Conservation (phyloP, 73 alveolate genomes). For the Paramecium caudatum region DNA sequence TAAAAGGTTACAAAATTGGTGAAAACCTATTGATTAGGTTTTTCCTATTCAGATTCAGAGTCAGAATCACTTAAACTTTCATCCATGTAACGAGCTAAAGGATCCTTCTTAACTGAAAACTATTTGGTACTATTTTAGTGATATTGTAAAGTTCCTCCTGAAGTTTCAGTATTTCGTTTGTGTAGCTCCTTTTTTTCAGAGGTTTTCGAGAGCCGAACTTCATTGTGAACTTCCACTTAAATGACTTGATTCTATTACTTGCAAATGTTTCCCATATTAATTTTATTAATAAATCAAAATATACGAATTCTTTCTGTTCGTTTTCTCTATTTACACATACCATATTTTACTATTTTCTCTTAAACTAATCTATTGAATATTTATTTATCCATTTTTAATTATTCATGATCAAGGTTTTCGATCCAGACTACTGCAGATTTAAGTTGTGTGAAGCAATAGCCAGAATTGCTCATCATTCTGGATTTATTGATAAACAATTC, state of each 20-base stretch:
- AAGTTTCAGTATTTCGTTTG: constrained; percentile 61
- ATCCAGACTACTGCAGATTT: constrained; percentile 14
- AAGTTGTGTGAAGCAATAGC: constrained; percentile 2
- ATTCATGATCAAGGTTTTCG: not conserved
- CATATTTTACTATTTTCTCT: not conserved
- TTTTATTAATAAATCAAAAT: constrained; percentile 43
- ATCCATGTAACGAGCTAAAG: constrained; percentile 52
- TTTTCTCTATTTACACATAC: not conserved
- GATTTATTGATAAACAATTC: not conserved
- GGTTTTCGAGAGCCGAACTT: constrained; percentile 11
- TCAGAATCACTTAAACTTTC: constrained; percentile 37
- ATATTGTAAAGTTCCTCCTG: constrained; percentile 36
- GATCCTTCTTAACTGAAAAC: constrained; percentile 47
- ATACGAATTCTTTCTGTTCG: not conserved
- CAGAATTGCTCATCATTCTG: constrained; percentile 7
- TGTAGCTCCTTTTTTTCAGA: constrained; percentile 5
- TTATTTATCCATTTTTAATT: not conserved
- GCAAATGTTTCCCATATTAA: constrained; percentile 66
- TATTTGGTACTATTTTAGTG: constrained; percentile 42
- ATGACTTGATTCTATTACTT: constrained; percentile 13
- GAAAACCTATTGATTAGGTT: constrained; percentile 24
- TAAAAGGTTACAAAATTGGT: constrained; percentile 62
- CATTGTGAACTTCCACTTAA: constrained; percentile 18
- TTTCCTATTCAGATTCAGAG: not conserved
- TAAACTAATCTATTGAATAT: not conserved